Conservation (phyloP, 768 basidiomycete genomes). For the Suillus fuscotomentosus region DNA sequence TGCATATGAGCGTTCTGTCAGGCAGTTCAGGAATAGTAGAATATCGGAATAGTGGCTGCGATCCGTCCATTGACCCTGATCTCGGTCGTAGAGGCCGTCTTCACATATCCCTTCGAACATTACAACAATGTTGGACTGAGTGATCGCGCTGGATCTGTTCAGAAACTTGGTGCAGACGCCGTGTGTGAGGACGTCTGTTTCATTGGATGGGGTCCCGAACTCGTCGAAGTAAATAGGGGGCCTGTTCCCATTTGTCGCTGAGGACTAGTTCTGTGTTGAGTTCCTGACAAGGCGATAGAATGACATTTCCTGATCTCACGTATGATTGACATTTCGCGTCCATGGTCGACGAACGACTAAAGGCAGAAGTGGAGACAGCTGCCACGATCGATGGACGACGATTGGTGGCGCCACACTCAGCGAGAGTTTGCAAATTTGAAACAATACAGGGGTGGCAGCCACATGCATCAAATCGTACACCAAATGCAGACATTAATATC, state of each 20-base stretch:
- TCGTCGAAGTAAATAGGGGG: neutral
- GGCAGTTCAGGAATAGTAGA: neutral
- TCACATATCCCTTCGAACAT: neutral
- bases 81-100: slow-evolving; percentile 1
- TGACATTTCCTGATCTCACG: neutral
- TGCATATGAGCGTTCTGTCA: neutral
- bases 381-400: neutral
- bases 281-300: neutral
- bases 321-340: neutral
- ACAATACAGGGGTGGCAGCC: neutral
- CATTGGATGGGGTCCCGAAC: neutral
- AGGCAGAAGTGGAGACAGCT: neutral
- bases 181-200: neutral
- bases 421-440: no score
- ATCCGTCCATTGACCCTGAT: neutral
- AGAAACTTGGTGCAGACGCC: neutral
- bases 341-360: neutral
- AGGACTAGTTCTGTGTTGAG: neutral
- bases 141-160: neutral
- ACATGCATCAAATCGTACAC: neutral
- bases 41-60: neutral
- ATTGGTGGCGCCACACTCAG: no score
- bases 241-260: neutral
- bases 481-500: no score
- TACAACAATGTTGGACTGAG: neutral